Evolutionary conservation across 306 rosid genomes (phyloP).

Genomic region (Cyamopsis tetragonoloba): DNA sequence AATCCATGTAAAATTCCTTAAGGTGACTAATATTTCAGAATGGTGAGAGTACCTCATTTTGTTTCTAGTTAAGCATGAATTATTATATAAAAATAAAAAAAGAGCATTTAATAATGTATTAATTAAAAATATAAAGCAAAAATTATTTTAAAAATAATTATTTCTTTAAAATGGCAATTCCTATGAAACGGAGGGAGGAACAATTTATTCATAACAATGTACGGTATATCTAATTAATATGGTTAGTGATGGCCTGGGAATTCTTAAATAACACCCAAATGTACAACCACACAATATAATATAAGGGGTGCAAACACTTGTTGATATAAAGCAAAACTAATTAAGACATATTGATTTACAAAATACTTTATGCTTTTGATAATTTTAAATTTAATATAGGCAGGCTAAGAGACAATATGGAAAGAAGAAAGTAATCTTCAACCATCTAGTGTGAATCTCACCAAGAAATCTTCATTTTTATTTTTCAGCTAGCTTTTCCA

Average conservation of each 20-base stretch:
- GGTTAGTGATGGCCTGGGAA: background rate
- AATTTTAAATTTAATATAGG: background rate
- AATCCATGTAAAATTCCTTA: too few species aligned
- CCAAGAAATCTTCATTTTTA: conserved; percentile 32
- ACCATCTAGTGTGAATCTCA: conserved; percentile 25
- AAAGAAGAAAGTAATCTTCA: conserved; percentile 26
- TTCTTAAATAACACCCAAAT: background rate
- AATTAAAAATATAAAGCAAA: too few species aligned
- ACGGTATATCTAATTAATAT: too few species aligned
- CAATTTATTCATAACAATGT: too few species aligned
- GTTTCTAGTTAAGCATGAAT: too few species aligned
- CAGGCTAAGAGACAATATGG: conserved; percentile 30
- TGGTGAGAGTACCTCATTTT: too few species aligned
- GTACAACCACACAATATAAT: background rate
- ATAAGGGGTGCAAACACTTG: background rate
- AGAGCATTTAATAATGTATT: too few species aligned
- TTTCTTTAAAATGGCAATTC: too few species aligned
- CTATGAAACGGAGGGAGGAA: too few species aligned
- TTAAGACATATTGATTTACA: background rate
- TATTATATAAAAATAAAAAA: too few species aligned
- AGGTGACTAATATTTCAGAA: too few species aligned
- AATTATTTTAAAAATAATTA: too few species aligned
- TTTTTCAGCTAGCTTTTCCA: conserved; percentile 19
- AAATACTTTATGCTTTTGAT: conserved; percentile 24
- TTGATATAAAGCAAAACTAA: background rate